Conservation (phyloP, 257 asterid genomes). For the Lithospermum erythrorhizon region DNA sequence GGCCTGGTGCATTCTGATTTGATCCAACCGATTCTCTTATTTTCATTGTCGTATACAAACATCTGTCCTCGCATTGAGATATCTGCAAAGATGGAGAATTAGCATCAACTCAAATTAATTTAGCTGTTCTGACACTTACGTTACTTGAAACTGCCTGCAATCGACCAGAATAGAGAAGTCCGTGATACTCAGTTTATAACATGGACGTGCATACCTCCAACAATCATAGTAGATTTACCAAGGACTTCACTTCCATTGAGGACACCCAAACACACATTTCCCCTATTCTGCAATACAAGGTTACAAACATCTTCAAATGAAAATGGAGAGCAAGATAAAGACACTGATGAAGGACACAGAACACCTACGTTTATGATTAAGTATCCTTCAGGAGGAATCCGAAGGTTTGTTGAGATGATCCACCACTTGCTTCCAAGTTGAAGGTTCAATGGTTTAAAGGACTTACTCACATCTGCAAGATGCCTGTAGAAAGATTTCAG, state of each 20-base stretch:
- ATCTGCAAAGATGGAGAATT: constrained; percentile 30
- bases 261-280: constrained; percentile 66
- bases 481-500: constrained; percentile 22
- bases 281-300: constrained; percentile 34
- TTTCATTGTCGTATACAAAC: constrained; percentile 55
- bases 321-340: not conserved
- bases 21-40: constrained; percentile 64
- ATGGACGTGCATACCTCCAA: constrained; percentile 46
- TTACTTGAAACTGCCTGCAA: not conserved
- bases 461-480: constrained; percentile 29
- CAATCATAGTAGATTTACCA: constrained; percentile 46
- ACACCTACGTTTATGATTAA: constrained; percentile 43
- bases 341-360: not conserved
- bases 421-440: constrained; percentile 70
- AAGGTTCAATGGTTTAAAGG: constrained; percentile 50
- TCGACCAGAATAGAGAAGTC: not conserved
- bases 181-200: not conserved
- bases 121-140: not conserved
- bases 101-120: not conserved
- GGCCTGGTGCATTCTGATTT: constrained; percentile 57
- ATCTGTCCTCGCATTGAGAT: constrained; percentile 54
- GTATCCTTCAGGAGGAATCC: constrained; percentile 65
- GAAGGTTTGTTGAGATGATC: constrained; percentile 42
- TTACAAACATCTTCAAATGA: not conserved
- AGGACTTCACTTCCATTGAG: constrained; percentile 51